phyloP scores from a whole-genome alignment of 2,329 filamentous ascomycete genomes.

The Bertia moriformis region DNA sequence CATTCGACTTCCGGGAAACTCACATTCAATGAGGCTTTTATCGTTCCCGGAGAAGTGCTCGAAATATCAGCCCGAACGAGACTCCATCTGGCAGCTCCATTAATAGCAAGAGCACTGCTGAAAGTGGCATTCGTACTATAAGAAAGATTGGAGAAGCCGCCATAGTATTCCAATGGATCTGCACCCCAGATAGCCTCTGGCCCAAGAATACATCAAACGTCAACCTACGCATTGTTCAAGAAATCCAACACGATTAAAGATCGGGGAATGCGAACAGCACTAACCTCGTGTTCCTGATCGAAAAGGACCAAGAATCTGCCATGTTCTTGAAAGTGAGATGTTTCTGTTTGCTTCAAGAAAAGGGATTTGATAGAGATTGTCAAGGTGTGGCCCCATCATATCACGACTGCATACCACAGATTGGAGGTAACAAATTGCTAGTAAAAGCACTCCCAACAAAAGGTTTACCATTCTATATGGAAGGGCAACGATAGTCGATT shows the following conservation, averaged over 20 bases:
- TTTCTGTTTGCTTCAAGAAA: too few species aligned
- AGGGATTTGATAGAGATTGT: too few species aligned
- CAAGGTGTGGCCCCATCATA: too few species aligned
- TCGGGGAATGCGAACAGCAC: neutral
- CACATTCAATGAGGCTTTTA: conserved; percentile 22
- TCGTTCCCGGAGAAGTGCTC: neutral
- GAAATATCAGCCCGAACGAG: neutral
- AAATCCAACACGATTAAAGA: too few species aligned
- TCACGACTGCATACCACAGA: too few species aligned
- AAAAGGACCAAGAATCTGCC: neutral
- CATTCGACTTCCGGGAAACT: conserved; percentile 32
- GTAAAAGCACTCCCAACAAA: too few species aligned
- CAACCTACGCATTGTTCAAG: too few species aligned
- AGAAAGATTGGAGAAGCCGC: conserved; percentile 29
- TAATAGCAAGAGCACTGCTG: conserved; percentile 6
- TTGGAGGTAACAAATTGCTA: too few species aligned
- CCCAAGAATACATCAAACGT: too few species aligned
- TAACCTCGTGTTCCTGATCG: neutral
- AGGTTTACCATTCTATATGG: too few species aligned
- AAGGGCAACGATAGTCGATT: too few species aligned
- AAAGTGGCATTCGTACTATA: conserved; percentile 24
- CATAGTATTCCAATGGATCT: conserved; percentile 34
- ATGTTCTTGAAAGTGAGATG: neutral
- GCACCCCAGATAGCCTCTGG: conserved; percentile 39
- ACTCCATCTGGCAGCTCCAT: neutral